Evolutionary conservation across 257 asterid species (phyloP).

Genomic region (Solanum phureja): DNA sequence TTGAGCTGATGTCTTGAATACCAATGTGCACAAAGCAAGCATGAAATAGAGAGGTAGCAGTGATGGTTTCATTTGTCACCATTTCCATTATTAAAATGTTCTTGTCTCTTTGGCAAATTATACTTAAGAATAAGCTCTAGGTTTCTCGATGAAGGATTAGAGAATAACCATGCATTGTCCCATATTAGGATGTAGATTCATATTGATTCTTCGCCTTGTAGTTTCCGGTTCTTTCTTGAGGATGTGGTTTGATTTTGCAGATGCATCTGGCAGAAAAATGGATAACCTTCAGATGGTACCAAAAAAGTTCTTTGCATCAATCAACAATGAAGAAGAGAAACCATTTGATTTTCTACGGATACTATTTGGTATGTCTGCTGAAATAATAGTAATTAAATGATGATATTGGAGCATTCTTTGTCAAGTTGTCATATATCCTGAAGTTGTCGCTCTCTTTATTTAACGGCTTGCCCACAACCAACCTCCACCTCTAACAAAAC

Average conservation of each 20-base stretch:
- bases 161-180: neutral
- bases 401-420: neutral
- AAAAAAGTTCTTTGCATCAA: conserved; percentile 57
- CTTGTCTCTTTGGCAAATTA: neutral
- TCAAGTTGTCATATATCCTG: neutral
- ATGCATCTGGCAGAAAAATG: conserved; percentile 39
- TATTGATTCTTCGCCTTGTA: neutral
- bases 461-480: neutral
- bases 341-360: conserved; percentile 76
- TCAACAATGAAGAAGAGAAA: conserved; percentile 41
- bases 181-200: neutral
- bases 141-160: neutral
- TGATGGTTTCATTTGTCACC: neutral
- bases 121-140: too few relatives aligned
- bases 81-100: neutral
- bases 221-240: conserved; percentile 7
- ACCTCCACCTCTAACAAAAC: neutral
- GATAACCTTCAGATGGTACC: conserved; percentile 34
- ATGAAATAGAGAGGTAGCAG: neutral
- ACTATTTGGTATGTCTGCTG: conserved; percentile 45
- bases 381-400: neutral
- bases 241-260: conserved; percentile 40
- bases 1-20: neutral
- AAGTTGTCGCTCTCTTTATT: neutral
- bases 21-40: neutral